Base-by-base conservation (phyloP, 73 alveolate genomes). In the Paramecium biaurelia region DNA sequence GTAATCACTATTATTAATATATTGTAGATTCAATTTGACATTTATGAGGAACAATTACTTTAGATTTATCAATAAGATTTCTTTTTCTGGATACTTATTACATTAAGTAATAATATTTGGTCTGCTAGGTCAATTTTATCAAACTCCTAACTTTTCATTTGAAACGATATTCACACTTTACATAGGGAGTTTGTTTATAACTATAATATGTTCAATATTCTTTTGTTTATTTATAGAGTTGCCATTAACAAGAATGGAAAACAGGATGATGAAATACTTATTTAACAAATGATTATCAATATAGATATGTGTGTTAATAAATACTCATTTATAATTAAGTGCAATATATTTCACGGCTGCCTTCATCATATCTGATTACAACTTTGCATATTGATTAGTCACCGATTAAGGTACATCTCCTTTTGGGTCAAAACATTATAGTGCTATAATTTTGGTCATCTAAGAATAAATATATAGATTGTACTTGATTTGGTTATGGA, bases 291-390 rank as follows among this genome's bases (percentile, higher is more conserved):
- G 68, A 53, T 53, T 53, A 53, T 53, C 68, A n/a, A 53, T 53
- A 53, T 47, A 14, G 7, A 47, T 32, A 15, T 47, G 12, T 23
- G 42, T 35, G 12, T 58, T 12, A 7, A 63, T 63, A 20, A 30
- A 63, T 32, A 30, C 84, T 63, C 84, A 63, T 63, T 63, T 63
- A 63, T 63, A 63, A 63, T 63, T 63, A 30, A 32, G 49, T 30
- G 90, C 90, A 14, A 79, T 47, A 45, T 79, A 79, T 47, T 79
- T 79, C 0, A 41, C 70, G n/a, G 49, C 42, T 30, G 90, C 90
- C 11, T 79, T 79, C 76, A 79, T 47, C 90, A 79, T 79, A 43
- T 79, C 90, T 21, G 90, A 79, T 79, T 79, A 79, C 15, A 79
- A 45, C 20, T 79, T 79, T 23, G 90, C 90, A 79, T 41, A 41